Base-by-base conservation (phyloP, 2,329 filamentous ascomycete genomes). In the Emergomyces pasteurianus region DNA sequence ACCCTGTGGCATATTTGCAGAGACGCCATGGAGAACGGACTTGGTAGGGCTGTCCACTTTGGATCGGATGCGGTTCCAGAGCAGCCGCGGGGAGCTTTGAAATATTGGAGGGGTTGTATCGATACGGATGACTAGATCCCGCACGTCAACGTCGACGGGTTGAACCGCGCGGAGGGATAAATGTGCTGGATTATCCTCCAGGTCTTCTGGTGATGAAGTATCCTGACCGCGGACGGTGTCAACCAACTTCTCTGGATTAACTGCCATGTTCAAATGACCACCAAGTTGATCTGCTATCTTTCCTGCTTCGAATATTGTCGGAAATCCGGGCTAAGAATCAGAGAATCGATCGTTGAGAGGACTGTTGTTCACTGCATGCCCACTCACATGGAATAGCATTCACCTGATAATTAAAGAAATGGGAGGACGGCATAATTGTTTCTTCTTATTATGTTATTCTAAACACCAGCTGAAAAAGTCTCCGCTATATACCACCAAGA, bases 1-100 rank as follows among this genome's bases (percentile, higher is more conserved):
- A 2, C 88, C 86, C 8, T 82, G 80, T 2, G 79, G 78, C 69
- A 90, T 81, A 28, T 83, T 80, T 1, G 86, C 86, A 64, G 81
- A 81, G 53, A 90, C 81, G 36, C 81, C 80, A 58, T 85, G 77
- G 10, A 91, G 74, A 12, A 91, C 82, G 6, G 70, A 72, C 65
- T 80, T 81, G 58, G 71, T 62, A 6, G 66, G 62, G 18, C 60
- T 58, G 14, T 65, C 50, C 12, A 70, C 62, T 63, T 72, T 53
- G 63, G 68, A 64, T 66, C 70, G 62, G 67, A 73, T 23, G 12
- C 64, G 68, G 36, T 60, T 64, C 69, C 69, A 72, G 62, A 75
- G 65, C 52, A 72, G 67, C 18, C 65, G 59, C 38, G 68, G 71
- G 21, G 68, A 67, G 16, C 65, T 70, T 65, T 70, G 66, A 70